These are phyloP conservation scores for Toxicodendron radicans DNA, from an alignment of 345 rosid genomes.

Conservation along the genomic window DNA sequence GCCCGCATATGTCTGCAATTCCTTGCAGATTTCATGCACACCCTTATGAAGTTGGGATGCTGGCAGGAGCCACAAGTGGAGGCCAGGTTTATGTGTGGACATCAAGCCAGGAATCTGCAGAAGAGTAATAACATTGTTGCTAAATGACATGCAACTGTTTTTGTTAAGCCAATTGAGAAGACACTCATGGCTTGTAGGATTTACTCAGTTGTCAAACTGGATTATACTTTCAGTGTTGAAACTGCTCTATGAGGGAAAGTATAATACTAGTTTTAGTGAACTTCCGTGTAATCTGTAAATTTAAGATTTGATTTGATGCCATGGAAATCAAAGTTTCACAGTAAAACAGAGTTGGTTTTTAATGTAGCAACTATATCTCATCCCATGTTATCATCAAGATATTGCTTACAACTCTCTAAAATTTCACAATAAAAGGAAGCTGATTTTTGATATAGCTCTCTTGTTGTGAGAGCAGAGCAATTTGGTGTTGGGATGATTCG, in stretches of 20 bases:
- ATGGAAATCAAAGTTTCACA: background rate
- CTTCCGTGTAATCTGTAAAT: background rate
- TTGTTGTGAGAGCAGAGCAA: conserved; percentile 43
- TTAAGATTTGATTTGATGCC: background rate
- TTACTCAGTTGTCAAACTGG: background rate
- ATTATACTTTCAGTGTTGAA: background rate
- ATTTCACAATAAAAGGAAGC: no score
- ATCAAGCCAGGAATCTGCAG: conserved; percentile 16
- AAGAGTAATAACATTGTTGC: background rate
- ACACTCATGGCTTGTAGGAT: background rate
- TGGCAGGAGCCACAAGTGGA: conserved; percentile 71
- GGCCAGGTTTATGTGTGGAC: conserved; percentile 82
- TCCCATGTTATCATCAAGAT: no score
- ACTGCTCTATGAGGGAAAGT: background rate
- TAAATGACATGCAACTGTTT: background rate
- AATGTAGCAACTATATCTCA: no score
- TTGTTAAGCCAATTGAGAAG: background rate
- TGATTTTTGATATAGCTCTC: background rate
- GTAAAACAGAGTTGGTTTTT: no score
- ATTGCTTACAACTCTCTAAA: no score
- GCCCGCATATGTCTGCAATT: conserved; percentile 53
- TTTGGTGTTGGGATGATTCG: conserved; percentile 94
- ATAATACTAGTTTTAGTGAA: no score
- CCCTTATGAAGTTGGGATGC: conserved; percentile 59
- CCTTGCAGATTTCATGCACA: conserved; percentile 74